A percentile compares a stretch with the other conserved stretches of the same genome.
Evolutionary conservation across 345 rosid species (phyloP).

Genomic region (Garcia nutans): DNA sequence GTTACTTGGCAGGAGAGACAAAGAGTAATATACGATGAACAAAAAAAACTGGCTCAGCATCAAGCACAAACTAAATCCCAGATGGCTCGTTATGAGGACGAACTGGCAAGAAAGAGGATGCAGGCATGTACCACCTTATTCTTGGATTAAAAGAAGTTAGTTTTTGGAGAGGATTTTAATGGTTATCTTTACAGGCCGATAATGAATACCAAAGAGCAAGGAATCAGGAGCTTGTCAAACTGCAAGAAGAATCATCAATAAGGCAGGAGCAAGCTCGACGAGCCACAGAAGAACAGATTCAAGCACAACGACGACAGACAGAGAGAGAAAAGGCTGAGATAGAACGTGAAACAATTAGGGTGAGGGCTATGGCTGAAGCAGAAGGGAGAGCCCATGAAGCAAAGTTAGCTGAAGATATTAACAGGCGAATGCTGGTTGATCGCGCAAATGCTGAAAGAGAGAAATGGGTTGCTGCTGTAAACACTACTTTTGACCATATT

Average conservation of each 20-base stretch:
- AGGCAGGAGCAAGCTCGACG: conserved; percentile 89
- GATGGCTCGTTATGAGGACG: conserved; percentile 94
- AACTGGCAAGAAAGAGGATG: conserved; percentile 94
- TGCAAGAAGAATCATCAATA: conserved; percentile 85
- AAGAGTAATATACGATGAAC: conserved; percentile 84
- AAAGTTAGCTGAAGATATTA: conserved; percentile 91
- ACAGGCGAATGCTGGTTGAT: conserved; percentile 80
- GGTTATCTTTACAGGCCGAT: conserved; percentile 59
- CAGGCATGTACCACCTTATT: conserved; percentile 53
- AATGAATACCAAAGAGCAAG: conserved; percentile 84
- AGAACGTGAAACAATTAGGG: conserved; percentile 94
- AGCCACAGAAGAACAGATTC: conserved; percentile 96
- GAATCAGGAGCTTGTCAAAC: conserved; percentile 91
- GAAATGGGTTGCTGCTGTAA: conserved; percentile 95
- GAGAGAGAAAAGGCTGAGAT: conserved; percentile 98
- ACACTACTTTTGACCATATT: conserved; percentile 88
- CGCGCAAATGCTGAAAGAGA: conserved; percentile 98
- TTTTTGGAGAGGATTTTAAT: conserved; percentile 20
- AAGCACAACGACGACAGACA: conserved; percentile 83
- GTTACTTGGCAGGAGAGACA: conserved; percentile 69
- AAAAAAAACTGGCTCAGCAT: conserved; percentile 82
- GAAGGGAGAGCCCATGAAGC: conserved; percentile 98
- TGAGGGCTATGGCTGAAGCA: conserved; percentile 96
- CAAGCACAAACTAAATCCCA: conserved; percentile 92
- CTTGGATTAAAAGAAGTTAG: conserved; percentile 14